Conservation (phyloP, 2,329 filamentous ascomycete genomes). For the Aphanoascus verrucosus region DNA sequence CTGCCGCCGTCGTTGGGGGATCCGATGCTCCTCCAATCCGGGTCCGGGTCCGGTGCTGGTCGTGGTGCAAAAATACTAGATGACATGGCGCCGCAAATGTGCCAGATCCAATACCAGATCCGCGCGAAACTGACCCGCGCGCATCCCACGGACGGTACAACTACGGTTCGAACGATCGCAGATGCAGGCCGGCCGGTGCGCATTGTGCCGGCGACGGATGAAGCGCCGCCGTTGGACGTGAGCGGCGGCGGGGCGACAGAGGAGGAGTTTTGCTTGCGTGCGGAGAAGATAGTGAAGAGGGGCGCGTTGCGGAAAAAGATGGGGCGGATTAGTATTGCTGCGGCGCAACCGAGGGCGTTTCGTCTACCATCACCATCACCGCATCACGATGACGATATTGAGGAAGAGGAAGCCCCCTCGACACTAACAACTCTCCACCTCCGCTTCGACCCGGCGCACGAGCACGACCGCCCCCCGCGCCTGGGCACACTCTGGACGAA, state of each 20-base stretch:
- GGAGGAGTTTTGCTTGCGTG: slow-evolving; percentile 43
- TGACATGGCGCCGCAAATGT: slow-evolving; percentile 54
- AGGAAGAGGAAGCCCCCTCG: slow-evolving; percentile 33
- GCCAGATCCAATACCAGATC: slow-evolving; percentile 48
- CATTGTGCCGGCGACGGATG: slow-evolving; percentile 48
- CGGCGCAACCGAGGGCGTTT: slow-evolving; percentile 48
- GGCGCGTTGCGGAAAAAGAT: slow-evolving; percentile 47
- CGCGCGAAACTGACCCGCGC: slow-evolving; percentile 37
- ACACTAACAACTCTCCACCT: slow-evolving; percentile 48
- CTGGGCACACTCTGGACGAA: slow-evolving; percentile 45
- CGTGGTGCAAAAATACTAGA: slow-evolving; percentile 44
- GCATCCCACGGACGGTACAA: slow-evolving; percentile 28
- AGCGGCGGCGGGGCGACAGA: slow-evolving; percentile 37
- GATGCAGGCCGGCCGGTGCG: slow-evolving; percentile 47
- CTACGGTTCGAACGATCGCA: slow-evolving; percentile 38
- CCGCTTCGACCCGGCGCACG: slow-evolving; percentile 49
- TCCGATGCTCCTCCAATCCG: too few relatives aligned
- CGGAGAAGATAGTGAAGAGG: slow-evolving; percentile 51
- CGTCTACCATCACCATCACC: slow-evolving; percentile 28
- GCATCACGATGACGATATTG: slow-evolving; percentile 19
- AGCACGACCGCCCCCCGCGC: slow-evolving; percentile 41
- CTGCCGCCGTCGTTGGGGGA: slow-evolving; percentile 55
- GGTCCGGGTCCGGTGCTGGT: too few relatives aligned
- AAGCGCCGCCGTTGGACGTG: slow-evolving; percentile 48
- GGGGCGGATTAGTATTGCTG: slow-evolving; percentile 48